A percentile compares a stretch with the other conserved stretches of the same genome.
Conservation (phyloP, 441 rosid species). For the Corymbia citriodora region DNA sequence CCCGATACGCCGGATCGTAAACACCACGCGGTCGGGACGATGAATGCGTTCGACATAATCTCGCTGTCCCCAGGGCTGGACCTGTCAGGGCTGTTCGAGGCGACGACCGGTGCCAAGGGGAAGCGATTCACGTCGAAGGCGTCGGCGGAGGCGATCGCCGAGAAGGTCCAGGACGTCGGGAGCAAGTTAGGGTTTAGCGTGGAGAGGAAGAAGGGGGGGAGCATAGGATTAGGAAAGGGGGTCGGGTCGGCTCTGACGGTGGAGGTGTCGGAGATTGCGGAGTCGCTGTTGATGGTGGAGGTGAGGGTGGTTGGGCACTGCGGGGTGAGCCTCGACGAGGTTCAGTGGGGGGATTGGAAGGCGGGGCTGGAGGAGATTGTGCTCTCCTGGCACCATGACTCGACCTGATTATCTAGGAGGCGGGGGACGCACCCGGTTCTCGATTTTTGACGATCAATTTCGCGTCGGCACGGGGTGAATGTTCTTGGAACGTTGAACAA, state of each 20-base stretch:
- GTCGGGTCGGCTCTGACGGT: constrained; percentile 33
- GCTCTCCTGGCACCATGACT: constrained; percentile 56
- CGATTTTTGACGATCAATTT: neutral
- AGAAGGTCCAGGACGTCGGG: constrained; percentile 57
- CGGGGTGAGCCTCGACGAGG: constrained; percentile 41
- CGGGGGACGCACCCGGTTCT: neutral
- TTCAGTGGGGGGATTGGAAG: constrained; percentile 59
- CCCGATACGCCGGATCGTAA: neutral
- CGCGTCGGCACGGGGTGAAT: neutral
- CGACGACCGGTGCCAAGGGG: constrained; percentile 21
- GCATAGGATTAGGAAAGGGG: constrained; percentile 53
- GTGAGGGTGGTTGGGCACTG: constrained; percentile 37
- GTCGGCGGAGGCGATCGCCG: constrained; percentile 40
- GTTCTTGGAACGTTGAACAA: neutral
- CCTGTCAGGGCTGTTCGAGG: constrained; percentile 76
- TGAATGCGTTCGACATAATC: constrained; percentile 69
- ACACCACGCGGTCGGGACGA: neutral
- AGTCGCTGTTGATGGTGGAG: constrained; percentile 52
- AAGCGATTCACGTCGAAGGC: constrained; percentile 64
- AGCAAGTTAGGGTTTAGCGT: constrained; percentile 54
- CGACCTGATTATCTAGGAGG: constrained; percentile 19
- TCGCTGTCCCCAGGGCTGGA: constrained; percentile 74
- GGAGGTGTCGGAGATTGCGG: constrained; percentile 45
- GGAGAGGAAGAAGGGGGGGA: constrained; percentile 46
- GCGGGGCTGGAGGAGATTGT: constrained; percentile 58